Evolutionary conservation across 2,329 filamentous ascomycete species (phyloP), one percentile per base, ranked within the genome.

Genomic region (Dendrostoma leiphaemia): DNA sequence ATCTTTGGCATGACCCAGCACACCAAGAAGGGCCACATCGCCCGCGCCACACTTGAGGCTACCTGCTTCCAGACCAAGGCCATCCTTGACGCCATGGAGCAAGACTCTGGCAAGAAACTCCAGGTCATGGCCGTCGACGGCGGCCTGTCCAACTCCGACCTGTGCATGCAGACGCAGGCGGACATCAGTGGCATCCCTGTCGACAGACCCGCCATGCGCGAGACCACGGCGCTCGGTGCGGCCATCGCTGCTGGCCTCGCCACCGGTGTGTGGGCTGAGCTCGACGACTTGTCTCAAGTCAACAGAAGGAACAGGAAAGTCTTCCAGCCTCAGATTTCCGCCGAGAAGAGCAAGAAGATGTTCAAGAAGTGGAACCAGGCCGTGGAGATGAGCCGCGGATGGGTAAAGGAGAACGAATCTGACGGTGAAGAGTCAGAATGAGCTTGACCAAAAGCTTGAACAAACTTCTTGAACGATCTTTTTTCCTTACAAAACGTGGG

Each of bases 51-150:
- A 0, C 83, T 96, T 50, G 91, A 96, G 72, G 91, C 91, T 4
- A 92, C 90, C 34, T 96, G 91, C 74, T 95, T 90, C 77, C 91
- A 96, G 72, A 96, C 90, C 23, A 91, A 91, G 64, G 91, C 91
- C 21, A 96, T 96, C 64, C 81, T 96, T 23, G 87, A 94, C 66
- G 90, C 91, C 59, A 96, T 96, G 91, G 90, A 89, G 66, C 84
- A 87, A 62, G 91, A 96, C 72, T 91, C 87, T 50, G 85, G 86
- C 32, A 86, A 92, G 67, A 83, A 83, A 59, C 80, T 96, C 29
- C 80, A 83, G 54, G 83, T 86, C 60, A 78, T 96, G 40, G 87
- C 89, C 31, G 91, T 96, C 40, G 91, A 96, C 66, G 91, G 91
- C 54, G 91, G 91, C 55, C 90, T 96, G 80, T 91, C 88, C 64